These are phyloP conservation scores for Kluyveromyces sp. DNA, from an alignment of 1,139 yeast species.

Conservation along the genomic window DNA sequence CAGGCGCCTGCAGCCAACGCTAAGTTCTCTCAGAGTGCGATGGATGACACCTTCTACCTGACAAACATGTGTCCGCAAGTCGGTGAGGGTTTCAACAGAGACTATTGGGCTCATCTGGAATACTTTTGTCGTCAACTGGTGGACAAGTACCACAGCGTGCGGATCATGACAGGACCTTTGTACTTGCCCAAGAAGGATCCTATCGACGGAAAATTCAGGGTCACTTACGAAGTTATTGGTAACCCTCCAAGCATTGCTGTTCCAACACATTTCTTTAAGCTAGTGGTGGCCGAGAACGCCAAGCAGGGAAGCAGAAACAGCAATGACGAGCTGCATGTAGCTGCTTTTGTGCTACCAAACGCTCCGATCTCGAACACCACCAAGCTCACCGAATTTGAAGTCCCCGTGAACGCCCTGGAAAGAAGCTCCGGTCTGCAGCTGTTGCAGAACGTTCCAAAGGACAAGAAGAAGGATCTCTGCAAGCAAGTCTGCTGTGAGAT, in stretches of 20 bases:
- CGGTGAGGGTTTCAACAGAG: conserved; percentile 95
- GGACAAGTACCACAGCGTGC: conserved; percentile 56
- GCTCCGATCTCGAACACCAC: conserved; percentile 60
- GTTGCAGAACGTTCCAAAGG: conserved; percentile 57
- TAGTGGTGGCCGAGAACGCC: conserved; percentile 73
- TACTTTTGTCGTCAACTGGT: conserved; percentile 79
- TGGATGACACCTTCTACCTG: conserved; percentile 88
- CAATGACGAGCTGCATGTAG: conserved; percentile 57
- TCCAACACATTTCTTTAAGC: conserved; percentile 93
- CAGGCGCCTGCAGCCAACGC: conserved; percentile 98
- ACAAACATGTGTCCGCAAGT: conserved; percentile 96
- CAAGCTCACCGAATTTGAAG: conserved; percentile 70
- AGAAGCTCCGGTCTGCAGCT: conserved; percentile 79
- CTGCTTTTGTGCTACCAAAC: conserved; percentile 91
- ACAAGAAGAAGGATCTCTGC: conserved; percentile 63
- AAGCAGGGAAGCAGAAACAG: conserved; percentile 27
- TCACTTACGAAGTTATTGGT: conserved; percentile 88
- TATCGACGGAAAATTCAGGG: conserved; percentile 72
- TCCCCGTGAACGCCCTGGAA: conserved; percentile 86
- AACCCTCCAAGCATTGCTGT: conserved; percentile 96
- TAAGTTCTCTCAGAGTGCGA: conserved; percentile 77
- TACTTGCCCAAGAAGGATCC: conserved; percentile 72
- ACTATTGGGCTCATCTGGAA: conserved; percentile 96
- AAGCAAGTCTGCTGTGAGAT: conserved; percentile 73
- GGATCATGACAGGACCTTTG: conserved; percentile 90